Conservation (phyloP, 805 yeast species). For the Wickerhamomyces kurtzmanii region DNA sequence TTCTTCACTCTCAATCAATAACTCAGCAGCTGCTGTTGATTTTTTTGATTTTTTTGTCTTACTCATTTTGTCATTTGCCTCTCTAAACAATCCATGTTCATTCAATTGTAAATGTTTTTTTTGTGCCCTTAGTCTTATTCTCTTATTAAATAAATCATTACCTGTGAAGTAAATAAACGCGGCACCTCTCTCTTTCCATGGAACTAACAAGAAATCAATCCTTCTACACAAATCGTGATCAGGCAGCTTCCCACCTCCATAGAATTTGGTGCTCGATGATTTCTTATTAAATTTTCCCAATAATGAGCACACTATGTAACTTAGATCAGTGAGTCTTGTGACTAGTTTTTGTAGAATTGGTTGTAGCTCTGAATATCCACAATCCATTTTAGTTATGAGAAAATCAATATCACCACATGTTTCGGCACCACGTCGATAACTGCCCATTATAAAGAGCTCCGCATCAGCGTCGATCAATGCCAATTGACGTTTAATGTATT, state of each 20-base stretch:
- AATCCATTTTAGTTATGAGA: constrained; percentile 27
- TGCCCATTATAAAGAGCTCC: constrained; percentile 34
- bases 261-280: constrained; percentile 16
- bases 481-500: constrained; percentile 16
- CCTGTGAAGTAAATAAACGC: constrained; percentile 46
- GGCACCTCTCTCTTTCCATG: constrained; percentile 35
- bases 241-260: constrained; percentile 25
- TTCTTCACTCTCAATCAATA: constrained; percentile 29
- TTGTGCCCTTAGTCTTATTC: constrained; percentile 31
- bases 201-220: constrained; percentile 39
- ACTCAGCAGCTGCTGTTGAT: constrained; percentile 2
- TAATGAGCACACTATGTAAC: constrained; percentile 17
- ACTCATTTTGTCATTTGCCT: constrained; percentile 1
- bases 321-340: constrained; percentile 13
- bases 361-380: constrained; percentile 14
- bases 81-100: constrained; percentile 31
- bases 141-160: constrained; percentile 39
- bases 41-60: constrained; percentile 3
- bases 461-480: constrained; percentile 22
- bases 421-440: constrained; percentile 37
- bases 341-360: constrained; percentile 14
- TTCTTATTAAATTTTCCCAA: constrained; percentile 1
- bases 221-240: constrained; percentile 32
- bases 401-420: constrained; percentile 46
- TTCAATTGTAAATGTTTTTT: constrained; percentile 27